Base-by-base conservation (phyloP, 179 eudicot genomes). In the Amaranthus tricolor region DNA sequence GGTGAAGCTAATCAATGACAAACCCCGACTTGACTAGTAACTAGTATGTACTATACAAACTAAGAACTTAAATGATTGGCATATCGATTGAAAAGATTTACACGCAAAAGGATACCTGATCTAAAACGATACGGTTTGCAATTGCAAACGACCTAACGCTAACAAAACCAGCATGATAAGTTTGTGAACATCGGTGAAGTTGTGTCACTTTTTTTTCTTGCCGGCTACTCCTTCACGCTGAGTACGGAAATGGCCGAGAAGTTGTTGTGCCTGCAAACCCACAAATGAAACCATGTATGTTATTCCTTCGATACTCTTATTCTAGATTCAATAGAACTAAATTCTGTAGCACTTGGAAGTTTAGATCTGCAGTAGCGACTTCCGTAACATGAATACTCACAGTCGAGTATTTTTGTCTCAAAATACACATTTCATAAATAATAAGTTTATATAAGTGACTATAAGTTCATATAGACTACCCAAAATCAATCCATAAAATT, bases 231-330 rank as follows among this genome's bases (percentile, higher is more conserved):
- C 87, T 81, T 92, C 98, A 31, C 98, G 91, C 76, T 88, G 97
- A 84, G 74, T 88, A 20, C 98, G 91, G 76, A 94, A 94, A 75
- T 92, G 97, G 76, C 91, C 81, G 66, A 95, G 92, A 74, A 95
- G 93, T 73, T 95, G 99, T 64, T 89, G 95, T 3, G 99, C 97
- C 99, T 95, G 88, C 65, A 74, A 52, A 40, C 11, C 64, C 53
- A 44, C 16, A 44, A 60, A 63, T 15, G 21, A 5, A 67, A 75
- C n/a, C 15, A n/a, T 59, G 47, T 31, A 31, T 19, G 60, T 77
- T 55, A 81, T 14, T 67, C 16, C 66, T 50, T 53, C 13, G 21
- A 49, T 44, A 55, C 19, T 66, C 6, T 4, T 67, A 31, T 31
- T 31, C 40, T 20, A 20, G 53, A 7, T 51, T 49, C 50, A 6